phyloP scores from a whole-genome alignment of 805 yeast species.

The Candida nemodendra region DNA sequence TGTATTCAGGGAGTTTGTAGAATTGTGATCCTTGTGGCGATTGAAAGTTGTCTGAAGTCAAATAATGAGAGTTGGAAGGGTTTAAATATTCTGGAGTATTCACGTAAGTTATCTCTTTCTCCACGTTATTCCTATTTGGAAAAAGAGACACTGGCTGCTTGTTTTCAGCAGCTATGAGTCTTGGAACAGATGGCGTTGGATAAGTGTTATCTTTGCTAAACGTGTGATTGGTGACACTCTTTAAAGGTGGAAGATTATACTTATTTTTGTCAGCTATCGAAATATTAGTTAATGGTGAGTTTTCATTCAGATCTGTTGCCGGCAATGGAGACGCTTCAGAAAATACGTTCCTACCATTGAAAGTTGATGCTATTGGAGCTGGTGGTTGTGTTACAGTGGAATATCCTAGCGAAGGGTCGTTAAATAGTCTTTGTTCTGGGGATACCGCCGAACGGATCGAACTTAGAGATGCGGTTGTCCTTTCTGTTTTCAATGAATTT shows the following conservation, averaged over 20 bases:
- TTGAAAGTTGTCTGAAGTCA: slow-evolving; percentile 3
- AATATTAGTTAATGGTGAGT: neutral
- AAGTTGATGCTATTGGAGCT: neutral
- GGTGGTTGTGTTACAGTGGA: neutral
- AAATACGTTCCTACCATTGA: too few species aligned
- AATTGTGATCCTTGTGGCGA: neutral
- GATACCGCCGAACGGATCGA: neutral
- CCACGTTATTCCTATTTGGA: too few species aligned
- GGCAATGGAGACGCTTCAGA: too few species aligned
- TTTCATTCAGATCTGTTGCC: neutral
- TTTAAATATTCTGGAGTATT: too few species aligned
- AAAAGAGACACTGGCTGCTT: too few species aligned
- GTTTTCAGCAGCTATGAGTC: neutral
- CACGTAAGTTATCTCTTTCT: too few species aligned
- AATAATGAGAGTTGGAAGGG: neutral
- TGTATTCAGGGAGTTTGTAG: slow-evolving; percentile 7
- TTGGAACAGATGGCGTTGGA: neutral
- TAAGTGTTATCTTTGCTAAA: neutral
- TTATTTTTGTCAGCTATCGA: neutral
- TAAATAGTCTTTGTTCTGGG: neutral
- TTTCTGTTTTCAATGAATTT: neutral
- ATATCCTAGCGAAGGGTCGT: neutral
- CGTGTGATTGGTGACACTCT: neutral
- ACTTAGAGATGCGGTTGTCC: neutral
- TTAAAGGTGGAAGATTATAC: neutral